phyloP scores from a whole-genome alignment of 2,329 filamentous ascomycete genomes.

The Aspergillus uvarum region DNA sequence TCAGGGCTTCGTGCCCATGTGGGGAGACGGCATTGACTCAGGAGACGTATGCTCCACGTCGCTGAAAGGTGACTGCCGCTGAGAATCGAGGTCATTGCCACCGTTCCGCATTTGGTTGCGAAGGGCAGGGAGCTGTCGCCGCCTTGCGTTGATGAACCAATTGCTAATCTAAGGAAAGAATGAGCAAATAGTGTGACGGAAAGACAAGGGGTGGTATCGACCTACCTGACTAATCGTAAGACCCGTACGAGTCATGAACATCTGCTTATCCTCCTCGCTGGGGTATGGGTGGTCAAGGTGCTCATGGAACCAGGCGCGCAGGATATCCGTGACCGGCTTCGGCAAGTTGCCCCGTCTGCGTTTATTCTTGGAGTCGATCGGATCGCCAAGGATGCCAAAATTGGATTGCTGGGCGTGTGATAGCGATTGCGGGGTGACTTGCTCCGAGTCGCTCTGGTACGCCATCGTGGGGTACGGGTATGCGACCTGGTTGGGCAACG shows the following conservation, averaged over 20 bases:
- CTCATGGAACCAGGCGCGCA: slow-evolving; percentile 76
- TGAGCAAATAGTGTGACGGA: neutral
- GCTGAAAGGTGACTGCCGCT: slow-evolving; percentile 37
- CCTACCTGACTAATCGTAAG: slow-evolving; percentile 68
- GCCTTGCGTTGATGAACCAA: slow-evolving; percentile 54
- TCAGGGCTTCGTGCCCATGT: slow-evolving; percentile 15
- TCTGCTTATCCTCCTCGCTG: slow-evolving; percentile 82
- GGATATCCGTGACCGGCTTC: slow-evolving; percentile 81
- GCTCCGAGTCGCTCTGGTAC: slow-evolving; percentile 35
- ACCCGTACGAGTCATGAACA: slow-evolving; percentile 72
- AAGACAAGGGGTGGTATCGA: slow-evolving; percentile 8
- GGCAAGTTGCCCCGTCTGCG: slow-evolving; percentile 78
- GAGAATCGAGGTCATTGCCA: slow-evolving; percentile 29
- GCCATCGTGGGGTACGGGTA: slow-evolving; percentile 31
- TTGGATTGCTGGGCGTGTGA: slow-evolving; percentile 35
- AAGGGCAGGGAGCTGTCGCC: slow-evolving; percentile 49
- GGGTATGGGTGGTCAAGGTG: slow-evolving; percentile 81
- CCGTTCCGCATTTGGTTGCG: slow-evolving; percentile 45
- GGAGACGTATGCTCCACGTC: slow-evolving; percentile 32
- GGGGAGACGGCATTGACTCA: slow-evolving; percentile 31
- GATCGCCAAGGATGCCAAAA: slow-evolving; percentile 40
- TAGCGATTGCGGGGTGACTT: slow-evolving; percentile 30
- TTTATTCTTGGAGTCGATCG: slow-evolving; percentile 45
- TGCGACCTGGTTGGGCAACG: slow-evolving; percentile 29
- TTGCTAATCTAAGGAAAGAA: slow-evolving; percentile 48